Base-by-base conservation (phyloP, 371 early-diverging fungal genomes). In the Dichotomocladium elegans region DNA sequence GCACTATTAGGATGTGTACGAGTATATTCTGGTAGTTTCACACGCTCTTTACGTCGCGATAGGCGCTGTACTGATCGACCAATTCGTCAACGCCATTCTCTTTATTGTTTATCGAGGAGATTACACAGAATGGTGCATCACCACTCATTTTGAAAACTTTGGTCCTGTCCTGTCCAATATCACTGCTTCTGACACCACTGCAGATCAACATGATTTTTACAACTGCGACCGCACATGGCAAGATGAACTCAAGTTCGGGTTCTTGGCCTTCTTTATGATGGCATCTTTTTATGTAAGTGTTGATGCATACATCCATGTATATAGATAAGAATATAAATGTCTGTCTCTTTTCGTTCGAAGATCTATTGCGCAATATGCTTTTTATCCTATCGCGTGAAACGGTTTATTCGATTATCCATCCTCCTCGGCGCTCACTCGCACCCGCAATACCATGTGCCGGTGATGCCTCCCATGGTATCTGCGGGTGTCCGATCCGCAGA, bases 211-310 rank as follows among this genome's bases (percentile, higher is more conserved):
- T 4, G 63, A 63, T 34, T 57, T 51, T 25, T 63, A 63, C 43
- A 63, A 63, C 51, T 63, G 63, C 33, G 30, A 50, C 14, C 47
- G 58, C 14, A 53, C 55, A 5, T 63, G 63, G 63, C 49, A 63
- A 47, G 58, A 58, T 45, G 63, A 63, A 49, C 37, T 58, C 15
- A 63, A 63, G 31, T 63, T 63, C 29, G 50, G 54, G 4, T 33
- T 63, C 9, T 17, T 63, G 40, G 21, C 54, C n/a, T 44, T 47
- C 24, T 28, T 63, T 15, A 50, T 63, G 41, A 63, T 63, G 58
- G 45, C 52, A 25, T 19, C 34, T 9, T 55, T 63, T 37, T 63
- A 63, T 58, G 63, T 41, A 61, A 45, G 60, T 34, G 21, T 40
- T 47, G 2, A 7, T 1, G 0, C 14, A 4, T 3, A 25, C 6